Evolutionary conservation across 495 filamentous ascomycete species (phyloP).

Genomic region (Penicillium angulare): DNA sequence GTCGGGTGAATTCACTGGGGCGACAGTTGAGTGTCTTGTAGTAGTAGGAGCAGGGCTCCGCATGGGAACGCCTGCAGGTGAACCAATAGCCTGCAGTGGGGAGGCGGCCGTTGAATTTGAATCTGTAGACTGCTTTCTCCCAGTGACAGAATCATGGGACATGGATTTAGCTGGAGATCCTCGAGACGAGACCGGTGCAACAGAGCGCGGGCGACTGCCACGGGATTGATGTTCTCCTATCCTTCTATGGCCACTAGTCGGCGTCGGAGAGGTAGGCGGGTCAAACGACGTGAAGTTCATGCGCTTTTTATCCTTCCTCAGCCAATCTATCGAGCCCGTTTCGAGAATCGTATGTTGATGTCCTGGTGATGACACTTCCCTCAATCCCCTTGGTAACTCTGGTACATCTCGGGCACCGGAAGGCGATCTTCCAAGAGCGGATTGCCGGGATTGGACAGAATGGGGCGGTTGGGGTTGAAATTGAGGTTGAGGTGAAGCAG

Average conservation of each 20-base stretch:
- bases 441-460: too few relatives aligned
- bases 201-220: neutral
- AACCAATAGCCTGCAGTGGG: neutral
- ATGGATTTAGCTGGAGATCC: neutral
- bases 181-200: neutral
- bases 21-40: neutral
- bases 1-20: neutral
- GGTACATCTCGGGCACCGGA: neutral
- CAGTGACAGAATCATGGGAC: too few relatives aligned
- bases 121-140: too few relatives aligned
- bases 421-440: neutral
- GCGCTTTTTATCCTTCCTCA: conserved; percentile 37
- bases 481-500: neutral
- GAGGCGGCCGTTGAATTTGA: neutral
- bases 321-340: conserved; percentile 25
- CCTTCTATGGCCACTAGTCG: conserved; percentile 22
- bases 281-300: conserved; percentile 36
- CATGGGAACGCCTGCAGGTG: neutral
- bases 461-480: neutral
- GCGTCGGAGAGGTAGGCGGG: conserved; percentile 42
- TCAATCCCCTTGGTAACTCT: conserved; percentile 3
- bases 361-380: neutral
- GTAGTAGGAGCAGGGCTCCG: neutral
- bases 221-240: neutral
- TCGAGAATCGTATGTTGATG: conserved; percentile 6